Conservation (phyloP, 108 stramenopile species). For the Stephanodiscus triporus region DNA sequence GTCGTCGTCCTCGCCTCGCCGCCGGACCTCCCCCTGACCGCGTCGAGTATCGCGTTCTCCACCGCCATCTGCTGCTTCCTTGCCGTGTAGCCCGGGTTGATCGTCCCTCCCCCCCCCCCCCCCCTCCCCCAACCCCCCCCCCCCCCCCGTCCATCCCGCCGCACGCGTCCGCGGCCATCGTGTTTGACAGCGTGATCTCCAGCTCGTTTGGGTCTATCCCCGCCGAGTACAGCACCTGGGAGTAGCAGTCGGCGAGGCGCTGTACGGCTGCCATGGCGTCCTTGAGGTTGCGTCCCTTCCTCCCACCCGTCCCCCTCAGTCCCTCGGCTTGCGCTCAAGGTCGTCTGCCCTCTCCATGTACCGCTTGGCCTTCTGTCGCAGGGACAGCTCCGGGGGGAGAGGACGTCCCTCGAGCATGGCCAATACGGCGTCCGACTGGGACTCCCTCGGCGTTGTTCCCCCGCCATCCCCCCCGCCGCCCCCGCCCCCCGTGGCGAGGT, state of each 20-base stretch:
- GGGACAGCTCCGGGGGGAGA: slow-evolving; percentile 81
- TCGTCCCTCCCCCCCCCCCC: no score
- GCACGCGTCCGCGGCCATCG: no score
- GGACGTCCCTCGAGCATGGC: slow-evolving; percentile 87
- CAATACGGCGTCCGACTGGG: no score
- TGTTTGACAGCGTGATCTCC: no score
- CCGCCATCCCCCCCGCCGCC: background rate
- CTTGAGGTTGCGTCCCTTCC: slow-evolving; percentile 70
- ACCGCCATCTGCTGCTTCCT: slow-evolving; percentile 53
- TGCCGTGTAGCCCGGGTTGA: slow-evolving; percentile 54
- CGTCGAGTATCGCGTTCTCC: slow-evolving; percentile 74
- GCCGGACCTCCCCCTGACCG: slow-evolving; percentile 74
- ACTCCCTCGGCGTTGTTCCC: no score
- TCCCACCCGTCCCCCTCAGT: slow-evolving; percentile 61
- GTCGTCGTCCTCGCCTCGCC: no score
- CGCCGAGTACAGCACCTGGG: slow-evolving; percentile 84
- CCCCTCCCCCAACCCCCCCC: no score
- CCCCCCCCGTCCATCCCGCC: no score
- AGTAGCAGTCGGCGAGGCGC: slow-evolving; percentile 85
- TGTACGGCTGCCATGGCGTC: slow-evolving; percentile 78
- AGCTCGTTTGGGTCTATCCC: slow-evolving; percentile 83
- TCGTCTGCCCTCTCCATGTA: slow-evolving; percentile 78
- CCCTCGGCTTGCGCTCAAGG: slow-evolving; percentile 66
- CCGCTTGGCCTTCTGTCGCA: slow-evolving; percentile 82
- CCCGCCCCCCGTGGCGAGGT: slow-evolving; percentile 79